Evolutionary conservation across 805 yeast genomes (phyloP), one percentile per base, ranked within the genome.

Genomic region (Pichia cephalocereana): DNA sequence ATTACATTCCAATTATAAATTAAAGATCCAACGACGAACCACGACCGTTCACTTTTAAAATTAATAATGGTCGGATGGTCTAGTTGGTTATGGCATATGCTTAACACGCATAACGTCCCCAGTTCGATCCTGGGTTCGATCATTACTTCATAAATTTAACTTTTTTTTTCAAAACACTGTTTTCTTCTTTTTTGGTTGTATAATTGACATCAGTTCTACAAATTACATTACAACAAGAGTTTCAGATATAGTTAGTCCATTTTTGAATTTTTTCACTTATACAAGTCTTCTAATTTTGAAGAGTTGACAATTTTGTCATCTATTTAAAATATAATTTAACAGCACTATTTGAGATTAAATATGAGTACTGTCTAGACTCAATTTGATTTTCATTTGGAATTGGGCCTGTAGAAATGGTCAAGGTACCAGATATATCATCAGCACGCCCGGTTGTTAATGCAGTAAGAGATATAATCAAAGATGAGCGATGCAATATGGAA

Each of bases 81-180:
- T 89, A 89, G 96, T 89, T 72, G 96, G 96, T 89, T 81, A 90
- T 90, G 96, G 96, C 96, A 86, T 86, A 93, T 89, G 96, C 96
- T 87, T 90, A 88, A 90, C 97, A 90, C 96, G 96, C 96, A 88
- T 93, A 86, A 86, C 89, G 97, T 91, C 97, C 96, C 97, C 96
- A 89, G 97, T 91, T 91, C 97, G 96, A 91, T 88, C 97, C 97
- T 90, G 97, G 97, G 97, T 89, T 85, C 82, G 87, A 84, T 88
- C 96, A 89, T 44, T 48, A 64, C 14, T 14, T 3, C 19, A n/a
- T n/a, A n/a, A n/a, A n/a, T n/a, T n/a, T 15, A 11, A 14, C n/a
- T n/a, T 42, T 36, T 45, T 44, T 45, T 43, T 45, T 5, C n/a
- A 15, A 32, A 32, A 32, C 3, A 30, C 12, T 19, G 12, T 36